Evolutionary conservation across 495 filamentous ascomycete genomes (phyloP), one percentile per base, ranked within the genome.

Genomic region (Pseudevernia furfuracea): DNA sequence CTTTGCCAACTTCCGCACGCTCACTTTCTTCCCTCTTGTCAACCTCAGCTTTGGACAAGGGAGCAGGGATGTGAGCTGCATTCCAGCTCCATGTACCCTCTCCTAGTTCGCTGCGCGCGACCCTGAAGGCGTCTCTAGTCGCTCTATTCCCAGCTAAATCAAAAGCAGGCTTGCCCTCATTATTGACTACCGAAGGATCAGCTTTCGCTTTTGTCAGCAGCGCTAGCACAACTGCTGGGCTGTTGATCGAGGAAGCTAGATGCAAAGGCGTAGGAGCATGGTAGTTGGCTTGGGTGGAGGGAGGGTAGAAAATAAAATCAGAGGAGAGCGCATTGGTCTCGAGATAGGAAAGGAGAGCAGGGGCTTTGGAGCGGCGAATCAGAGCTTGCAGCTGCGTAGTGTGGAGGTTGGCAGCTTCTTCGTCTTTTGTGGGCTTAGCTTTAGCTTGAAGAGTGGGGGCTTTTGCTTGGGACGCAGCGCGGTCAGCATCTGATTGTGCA

Each of bases 81-180:
- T 86, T 81, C 95, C 95, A 98, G 72, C 91, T 81, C 89, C 89
- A 96, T 8, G 71, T 74, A 8, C 58, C 53, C 28, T 73, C 68
- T 4, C 92, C 92, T 2, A 97, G 78, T 69, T 93, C 88, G 55
- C 81, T 79, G 12, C 94, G 86, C 1, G 92, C 91, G 30, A 97
- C 81, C 5, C 95, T 88, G 78, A 98, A 98, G 7, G 91, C 90
- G 70, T 97, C 93, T 1, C 94, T 84, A 1, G 92, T 96, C 4
- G 87, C 77, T 3, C 92, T 83, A 72, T 97, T 91, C 38, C 95
- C 91, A 14, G 90, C 84, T 7, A 97, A 82, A 48, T 95, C 91
- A 72, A 96, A 97, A 0, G 94, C 75, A 0, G 91, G 87, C 70
- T 86, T 88, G 25, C 86, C 89, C 43, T 84, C 81, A 14, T 70